A percentile compares a stretch with the other conserved stretches of the same genome.
These are phyloP conservation scores for Monascus ruber DNA, from an alignment of 2,329 filamentous ascomycete species.

Conservation along the genomic window DNA sequence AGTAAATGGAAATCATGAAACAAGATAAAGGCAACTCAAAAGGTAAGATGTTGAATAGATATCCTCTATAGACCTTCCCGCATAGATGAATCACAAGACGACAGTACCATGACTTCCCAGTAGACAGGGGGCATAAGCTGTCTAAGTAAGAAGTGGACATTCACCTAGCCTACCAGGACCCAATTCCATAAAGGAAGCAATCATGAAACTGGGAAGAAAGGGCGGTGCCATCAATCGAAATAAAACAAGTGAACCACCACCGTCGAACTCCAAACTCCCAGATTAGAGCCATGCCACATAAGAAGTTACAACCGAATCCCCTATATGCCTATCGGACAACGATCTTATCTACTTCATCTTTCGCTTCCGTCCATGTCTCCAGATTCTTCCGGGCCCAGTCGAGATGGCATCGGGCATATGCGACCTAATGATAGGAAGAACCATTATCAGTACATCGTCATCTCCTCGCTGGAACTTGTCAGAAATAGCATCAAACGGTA, in stretches of 20 bases:
- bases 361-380: constrained; percentile 86
- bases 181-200: not conserved
- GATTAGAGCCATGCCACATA: not conserved
- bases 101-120: not conserved
- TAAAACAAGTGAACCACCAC: not conserved
- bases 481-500: constrained; percentile 3
- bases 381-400: constrained; percentile 89
- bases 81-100: too few relatives aligned
- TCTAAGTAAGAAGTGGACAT: too few relatives aligned
- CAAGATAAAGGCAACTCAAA: too few relatives aligned
- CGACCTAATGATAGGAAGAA: constrained; percentile 47
- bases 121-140: not conserved
- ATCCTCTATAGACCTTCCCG: too few relatives aligned
- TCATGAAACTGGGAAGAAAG: not conserved
- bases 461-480: too few relatives aligned
- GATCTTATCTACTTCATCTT: constrained; percentile 79
- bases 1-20: too few relatives aligned
- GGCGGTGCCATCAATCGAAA: too few relatives aligned
- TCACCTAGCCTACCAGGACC: not conserved
- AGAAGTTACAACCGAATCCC: not conserved
- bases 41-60: too few relatives aligned
- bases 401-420: constrained; percentile 83
- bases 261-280: not conserved
- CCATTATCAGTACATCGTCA: too few relatives aligned
- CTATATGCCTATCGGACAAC: constrained; percentile 29